Percentiles rank a stretch among this genome's conserved stretches.
phyloP scores from a whole-genome alignment of 2,329 filamentous ascomycete species.

The Zalaria obscura region DNA sequence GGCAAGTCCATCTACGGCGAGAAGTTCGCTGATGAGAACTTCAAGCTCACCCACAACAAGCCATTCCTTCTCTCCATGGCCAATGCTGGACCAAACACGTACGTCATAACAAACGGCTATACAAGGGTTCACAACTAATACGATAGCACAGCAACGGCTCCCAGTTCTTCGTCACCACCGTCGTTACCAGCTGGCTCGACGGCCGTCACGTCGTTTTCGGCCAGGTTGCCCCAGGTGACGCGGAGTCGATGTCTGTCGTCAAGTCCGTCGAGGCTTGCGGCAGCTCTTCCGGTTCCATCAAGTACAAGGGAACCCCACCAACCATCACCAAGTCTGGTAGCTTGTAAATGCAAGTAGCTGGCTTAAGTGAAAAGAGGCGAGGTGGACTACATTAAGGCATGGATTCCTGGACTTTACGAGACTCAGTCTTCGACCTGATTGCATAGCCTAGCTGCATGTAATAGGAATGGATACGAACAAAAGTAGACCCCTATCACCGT shows the following conservation, averaged over 20 bases:
- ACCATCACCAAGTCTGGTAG: conserved; percentile 39
- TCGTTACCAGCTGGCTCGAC: conserved; percentile 55
- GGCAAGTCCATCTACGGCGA: conserved; percentile 95
- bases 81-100: conserved; percentile 94
- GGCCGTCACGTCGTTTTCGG: conserved; percentile 78
- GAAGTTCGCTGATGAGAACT: conserved; percentile 97
- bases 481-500: too few species aligned
- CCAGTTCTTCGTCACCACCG: conserved; percentile 60
- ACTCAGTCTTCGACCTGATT: too few species aligned
- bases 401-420: too few species aligned
- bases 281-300: conserved; percentile 37
- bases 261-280: conserved; percentile 46
- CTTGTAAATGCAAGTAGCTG: conserved; percentile 7
- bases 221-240: conserved; percentile 45
- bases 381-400: too few species aligned
- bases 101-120: conserved; percentile 17
- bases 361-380: too few species aligned
- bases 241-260: conserved; percentile 39
- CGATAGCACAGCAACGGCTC: conserved; percentile 46
- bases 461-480: too few species aligned
- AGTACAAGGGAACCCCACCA: conserved; percentile 33
- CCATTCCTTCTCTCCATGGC: conserved; percentile 96
- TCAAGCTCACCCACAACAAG: conserved; percentile 77
- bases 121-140: not conserved
- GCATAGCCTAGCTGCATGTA: too few species aligned